Conservation (phyloP, 2,329 filamentous ascomycete species). For the Diaporthe destruens region DNA sequence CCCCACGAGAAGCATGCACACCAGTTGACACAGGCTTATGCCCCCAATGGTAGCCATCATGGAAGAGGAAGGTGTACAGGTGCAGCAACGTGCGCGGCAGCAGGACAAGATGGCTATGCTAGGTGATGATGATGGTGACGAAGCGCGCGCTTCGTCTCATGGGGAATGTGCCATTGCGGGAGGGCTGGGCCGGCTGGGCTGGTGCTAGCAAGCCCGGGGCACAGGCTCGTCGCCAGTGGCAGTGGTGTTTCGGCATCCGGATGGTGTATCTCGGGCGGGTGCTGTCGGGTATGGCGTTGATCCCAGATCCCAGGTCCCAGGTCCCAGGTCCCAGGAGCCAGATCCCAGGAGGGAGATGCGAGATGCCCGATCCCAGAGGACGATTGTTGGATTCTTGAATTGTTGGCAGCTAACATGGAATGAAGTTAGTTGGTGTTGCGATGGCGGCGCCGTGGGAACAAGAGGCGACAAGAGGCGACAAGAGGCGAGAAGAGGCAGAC, state of each 20-base stretch:
- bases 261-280: background rate
- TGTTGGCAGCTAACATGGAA: background rate
- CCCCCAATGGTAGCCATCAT: background rate
- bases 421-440: too few relatives aligned
- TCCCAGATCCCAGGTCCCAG: too few relatives aligned
- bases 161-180: constrained; percentile 14
- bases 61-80: background rate
- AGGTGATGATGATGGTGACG: background rate
- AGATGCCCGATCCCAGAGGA: too few relatives aligned
- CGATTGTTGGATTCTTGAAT: background rate
- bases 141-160: constrained; percentile 22
- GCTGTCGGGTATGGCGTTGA: too few relatives aligned
- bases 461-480: too few relatives aligned
- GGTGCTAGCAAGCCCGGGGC: background rate
- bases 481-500: too few relatives aligned
- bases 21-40: too few relatives aligned
- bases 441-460: too few relatives aligned
- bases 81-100: background rate
- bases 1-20: background rate
- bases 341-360: too few relatives aligned
- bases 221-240: background rate
- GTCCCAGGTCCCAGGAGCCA: too few relatives aligned
- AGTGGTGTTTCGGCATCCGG: background rate
- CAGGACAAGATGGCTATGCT: background rate
- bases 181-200: constrained; percentile 4